phyloP scores from a whole-genome alignment of 1,284 basidiomycete species.

The Heterobasidion irregulare region DNA sequence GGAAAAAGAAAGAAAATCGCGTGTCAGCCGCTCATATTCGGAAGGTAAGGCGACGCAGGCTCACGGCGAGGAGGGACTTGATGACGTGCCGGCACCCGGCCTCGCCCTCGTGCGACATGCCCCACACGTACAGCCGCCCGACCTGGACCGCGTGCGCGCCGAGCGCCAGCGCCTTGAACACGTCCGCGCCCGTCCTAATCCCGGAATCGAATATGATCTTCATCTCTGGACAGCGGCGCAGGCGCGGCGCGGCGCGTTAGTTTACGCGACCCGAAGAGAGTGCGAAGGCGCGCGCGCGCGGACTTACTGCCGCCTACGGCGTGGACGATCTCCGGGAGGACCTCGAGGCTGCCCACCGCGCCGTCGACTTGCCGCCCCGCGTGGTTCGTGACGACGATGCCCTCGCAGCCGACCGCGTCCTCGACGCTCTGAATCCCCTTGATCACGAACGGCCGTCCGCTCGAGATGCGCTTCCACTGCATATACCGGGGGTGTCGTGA shows the following conservation, averaged over 20 bases:
- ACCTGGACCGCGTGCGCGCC: constrained; percentile 39
- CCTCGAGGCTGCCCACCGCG: constrained; percentile 44
- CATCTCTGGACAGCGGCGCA: constrained; percentile 29
- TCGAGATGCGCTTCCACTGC: constrained; percentile 46
- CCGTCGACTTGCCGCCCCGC: constrained; percentile 56
- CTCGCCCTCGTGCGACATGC: constrained; percentile 41
- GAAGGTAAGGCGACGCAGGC: too few relatives aligned
- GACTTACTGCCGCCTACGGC: constrained; percentile 41
- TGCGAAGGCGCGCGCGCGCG: too few relatives aligned
- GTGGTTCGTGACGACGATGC: constrained; percentile 54
- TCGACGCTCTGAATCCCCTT: constrained; percentile 48
- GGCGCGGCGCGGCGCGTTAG: too few relatives aligned
- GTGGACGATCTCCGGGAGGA: constrained; percentile 42
- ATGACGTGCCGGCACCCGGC: constrained; percentile 47
- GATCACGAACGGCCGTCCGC: constrained; percentile 45
- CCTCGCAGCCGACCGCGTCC: constrained; percentile 49
- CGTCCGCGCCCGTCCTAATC: constrained; percentile 45
- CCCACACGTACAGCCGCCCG: constrained; percentile 41
- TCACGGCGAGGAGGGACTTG: constrained; percentile 45
- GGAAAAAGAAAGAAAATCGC: neutral
- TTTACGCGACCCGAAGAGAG: too few relatives aligned
- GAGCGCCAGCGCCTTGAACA: constrained; percentile 49
- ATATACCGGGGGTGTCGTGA: neutral
- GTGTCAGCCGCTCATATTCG: too few relatives aligned
- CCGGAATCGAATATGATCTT: constrained; percentile 57